Evolutionary conservation across 768 basidiomycete species (phyloP).

Genomic region (Phylloporus arenicola): DNA sequence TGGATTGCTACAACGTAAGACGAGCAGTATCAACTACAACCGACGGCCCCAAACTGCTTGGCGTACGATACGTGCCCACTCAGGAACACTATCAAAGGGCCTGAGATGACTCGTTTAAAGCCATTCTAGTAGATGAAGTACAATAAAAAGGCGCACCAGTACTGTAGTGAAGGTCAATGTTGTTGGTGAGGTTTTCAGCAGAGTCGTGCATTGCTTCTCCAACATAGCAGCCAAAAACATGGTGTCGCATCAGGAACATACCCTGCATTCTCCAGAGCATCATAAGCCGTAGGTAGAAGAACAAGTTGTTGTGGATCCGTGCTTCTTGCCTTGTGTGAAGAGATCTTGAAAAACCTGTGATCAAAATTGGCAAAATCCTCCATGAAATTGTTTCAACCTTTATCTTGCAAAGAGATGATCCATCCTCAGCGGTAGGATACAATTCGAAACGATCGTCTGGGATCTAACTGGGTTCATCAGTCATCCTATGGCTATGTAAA

Average conservation of each 20-base stretch:
- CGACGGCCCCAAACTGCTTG: conserved; percentile 64
- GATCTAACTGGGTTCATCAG: conserved; percentile 39
- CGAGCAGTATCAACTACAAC: conserved; percentile 71
- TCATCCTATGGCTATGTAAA: background rate
- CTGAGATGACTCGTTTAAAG: conserved; percentile 22
- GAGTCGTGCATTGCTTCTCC: conserved; percentile 72
- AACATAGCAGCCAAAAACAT: conserved; percentile 59
- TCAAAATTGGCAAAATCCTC: conserved; percentile 56
- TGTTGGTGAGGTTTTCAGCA: conserved; percentile 52
- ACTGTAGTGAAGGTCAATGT: conserved; percentile 66
- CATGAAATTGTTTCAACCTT: conserved; percentile 56
- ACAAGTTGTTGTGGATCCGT: conserved; percentile 78
- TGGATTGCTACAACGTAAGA: conserved; percentile 64
- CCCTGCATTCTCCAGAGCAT: conserved; percentile 66
- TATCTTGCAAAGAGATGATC: conserved; percentile 37
- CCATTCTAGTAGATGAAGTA: background rate
- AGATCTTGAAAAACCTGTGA: conserved; percentile 65
- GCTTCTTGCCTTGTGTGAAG: conserved; percentile 64
- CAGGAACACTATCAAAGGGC: conserved; percentile 62
- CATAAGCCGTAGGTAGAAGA: conserved; percentile 58
- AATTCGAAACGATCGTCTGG: conserved; percentile 53
- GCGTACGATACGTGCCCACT: conserved; percentile 69
- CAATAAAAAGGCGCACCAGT: conserved; percentile 41
- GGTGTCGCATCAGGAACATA: conserved; percentile 57
- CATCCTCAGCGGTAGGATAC: conserved; percentile 25